phyloP scores from a whole-genome alignment of 108 stramenopile species.

The Seminavis robusta region DNA sequence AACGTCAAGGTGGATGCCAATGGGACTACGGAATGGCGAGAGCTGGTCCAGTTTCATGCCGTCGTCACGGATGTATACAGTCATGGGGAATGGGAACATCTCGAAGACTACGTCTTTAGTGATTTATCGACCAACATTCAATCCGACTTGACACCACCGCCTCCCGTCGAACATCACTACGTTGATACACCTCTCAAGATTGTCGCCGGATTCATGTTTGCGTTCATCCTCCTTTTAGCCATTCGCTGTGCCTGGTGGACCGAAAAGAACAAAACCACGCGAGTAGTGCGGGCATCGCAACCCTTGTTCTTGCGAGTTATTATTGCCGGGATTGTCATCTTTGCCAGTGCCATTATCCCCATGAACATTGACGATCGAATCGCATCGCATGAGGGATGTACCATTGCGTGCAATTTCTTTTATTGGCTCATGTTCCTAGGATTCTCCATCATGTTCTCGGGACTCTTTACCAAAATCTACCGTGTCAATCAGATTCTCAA shows the following conservation, averaged over 20 bases:
- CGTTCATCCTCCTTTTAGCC: constrained; percentile 5
- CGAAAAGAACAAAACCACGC: constrained; percentile 1
- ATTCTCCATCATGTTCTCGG: constrained; percentile 33
- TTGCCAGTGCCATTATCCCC: constrained; percentile 33
- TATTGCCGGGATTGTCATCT: constrained; percentile 37
- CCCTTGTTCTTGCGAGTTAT: constrained; percentile 35
- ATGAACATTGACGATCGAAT: constrained; percentile 2
- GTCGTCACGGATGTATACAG: constrained; percentile 33
- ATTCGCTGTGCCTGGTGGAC: constrained; percentile 26
- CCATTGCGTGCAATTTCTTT: constrained; percentile 3
- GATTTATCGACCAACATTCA: constrained; percentile 31
- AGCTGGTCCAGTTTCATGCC: constrained; percentile 8
- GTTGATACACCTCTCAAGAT: constrained; percentile 3
- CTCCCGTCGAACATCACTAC: constrained; percentile 11
- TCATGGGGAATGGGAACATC: constrained; percentile 25
- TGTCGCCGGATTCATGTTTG: constrained; percentile 3
- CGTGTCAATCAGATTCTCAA: constrained; percentile 45
- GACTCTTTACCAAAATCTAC: constrained; percentile 50
- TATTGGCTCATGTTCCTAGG: constrained; percentile 38
- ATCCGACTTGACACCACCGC: constrained; percentile 28
- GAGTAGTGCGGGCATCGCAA: constrained; percentile 38
- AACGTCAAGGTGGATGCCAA: no score
- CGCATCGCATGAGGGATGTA: constrained; percentile 4
- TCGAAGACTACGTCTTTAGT: constrained; percentile 29
- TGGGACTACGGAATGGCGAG: no score